Percentiles rank a stretch among this genome's conserved stretches.
These are phyloP conservation scores for Dinochytrium kinnereticum DNA, from an alignment of 371 early-diverging fungal genomes.

Conservation along the genomic window DNA sequence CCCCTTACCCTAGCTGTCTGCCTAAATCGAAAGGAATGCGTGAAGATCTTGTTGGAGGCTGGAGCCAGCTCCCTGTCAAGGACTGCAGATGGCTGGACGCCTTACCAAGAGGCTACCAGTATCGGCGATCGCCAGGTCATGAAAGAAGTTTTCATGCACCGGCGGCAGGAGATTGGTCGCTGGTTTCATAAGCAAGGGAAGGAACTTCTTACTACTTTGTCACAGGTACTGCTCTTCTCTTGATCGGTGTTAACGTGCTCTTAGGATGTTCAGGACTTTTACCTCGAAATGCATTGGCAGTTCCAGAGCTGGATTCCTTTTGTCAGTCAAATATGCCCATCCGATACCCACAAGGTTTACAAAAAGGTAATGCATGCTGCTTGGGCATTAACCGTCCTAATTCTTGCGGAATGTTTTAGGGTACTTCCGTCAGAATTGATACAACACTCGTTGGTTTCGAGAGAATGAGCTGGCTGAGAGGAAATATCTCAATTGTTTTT, in stretches of 20 bases:
- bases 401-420: slow-evolving; percentile 19
- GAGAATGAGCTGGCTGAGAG: slow-evolving; percentile 51
- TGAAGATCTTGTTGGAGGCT: slow-evolving; percentile 39
- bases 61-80: slow-evolving; percentile 44
- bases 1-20: slow-evolving; percentile 54
- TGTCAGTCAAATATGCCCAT: slow-evolving; percentile 49
- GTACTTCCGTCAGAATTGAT: slow-evolving; percentile 50
- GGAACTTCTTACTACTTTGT: slow-evolving; percentile 38
- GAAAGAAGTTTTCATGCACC: slow-evolving; percentile 30
- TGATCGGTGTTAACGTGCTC: slow-evolving; percentile 1
- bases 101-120: slow-evolving; percentile 56
- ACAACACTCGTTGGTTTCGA: slow-evolving; percentile 59
- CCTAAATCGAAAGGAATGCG: slow-evolving; percentile 40
- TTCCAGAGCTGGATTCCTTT: slow-evolving; percentile 51
- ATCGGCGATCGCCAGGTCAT: slow-evolving; percentile 49
- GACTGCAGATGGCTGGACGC: slow-evolving; percentile 50
- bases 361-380: too few relatives aligned
- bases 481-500: slow-evolving; percentile 53
- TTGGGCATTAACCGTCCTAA: background rate
- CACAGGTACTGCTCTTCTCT: slow-evolving; percentile 28
- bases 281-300: slow-evolving; percentile 51
- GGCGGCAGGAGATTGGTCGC: slow-evolving; percentile 39
- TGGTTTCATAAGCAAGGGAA: slow-evolving; percentile 48
- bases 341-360: slow-evolving; percentile 41
- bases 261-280: slow-evolving; percentile 51